Conservation (phyloP, 306 rosid genomes). For the Potentilla sterilis region DNA sequence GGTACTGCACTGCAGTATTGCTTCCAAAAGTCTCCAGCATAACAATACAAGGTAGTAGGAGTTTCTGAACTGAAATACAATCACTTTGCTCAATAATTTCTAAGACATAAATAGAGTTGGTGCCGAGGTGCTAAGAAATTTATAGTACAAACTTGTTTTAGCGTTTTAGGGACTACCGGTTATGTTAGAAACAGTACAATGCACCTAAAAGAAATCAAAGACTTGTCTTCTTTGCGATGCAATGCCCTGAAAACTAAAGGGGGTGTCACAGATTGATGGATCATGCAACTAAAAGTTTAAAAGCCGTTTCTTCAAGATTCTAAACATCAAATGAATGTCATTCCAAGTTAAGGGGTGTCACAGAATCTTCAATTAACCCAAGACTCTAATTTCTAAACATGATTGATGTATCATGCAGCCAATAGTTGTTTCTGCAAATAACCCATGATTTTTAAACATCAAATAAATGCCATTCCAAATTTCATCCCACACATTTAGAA, state of each 20-base stretch:
- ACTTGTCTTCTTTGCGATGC: background rate
- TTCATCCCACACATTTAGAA: background rate
- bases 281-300: background rate
- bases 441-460: background rate
- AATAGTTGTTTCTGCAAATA: background rate
- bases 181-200: background rate
- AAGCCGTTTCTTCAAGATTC: background rate
- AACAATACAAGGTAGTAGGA: background rate
- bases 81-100: background rate
- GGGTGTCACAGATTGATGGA: background rate
- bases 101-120: background rate
- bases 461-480: background rate
- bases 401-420: background rate
- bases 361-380: too few relatives aligned
- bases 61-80: background rate
- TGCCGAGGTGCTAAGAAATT: background rate
- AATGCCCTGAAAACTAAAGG: background rate
- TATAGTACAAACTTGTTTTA: background rate
- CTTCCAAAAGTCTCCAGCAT: background rate
- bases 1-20: background rate
- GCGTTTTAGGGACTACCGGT: background rate
- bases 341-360: too few relatives aligned
- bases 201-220: background rate
- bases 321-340: background rate
- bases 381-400: background rate